A percentile compares a stretch with the other conserved stretches of the same genome.
These are phyloP conservation scores for Tuber brumale DNA, from an alignment of 495 filamentous ascomycete species.

Conservation along the genomic window DNA sequence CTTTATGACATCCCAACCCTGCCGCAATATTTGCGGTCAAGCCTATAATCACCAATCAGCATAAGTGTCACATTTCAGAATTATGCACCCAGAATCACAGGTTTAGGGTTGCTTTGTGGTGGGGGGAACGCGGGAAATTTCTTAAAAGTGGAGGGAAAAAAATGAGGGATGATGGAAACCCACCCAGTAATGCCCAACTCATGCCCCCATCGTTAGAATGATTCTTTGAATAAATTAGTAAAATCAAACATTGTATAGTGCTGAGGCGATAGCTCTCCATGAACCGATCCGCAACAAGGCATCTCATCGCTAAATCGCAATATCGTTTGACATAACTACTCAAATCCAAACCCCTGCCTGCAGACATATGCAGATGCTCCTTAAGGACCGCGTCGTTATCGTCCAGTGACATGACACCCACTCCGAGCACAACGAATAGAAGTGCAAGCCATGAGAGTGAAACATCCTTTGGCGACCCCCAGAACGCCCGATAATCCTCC, in stretches of 20 bases:
- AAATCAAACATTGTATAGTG: constrained; percentile 5
- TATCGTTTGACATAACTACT: constrained; percentile 2
- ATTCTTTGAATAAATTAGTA: constrained; percentile 2
- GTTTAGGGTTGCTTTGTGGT: not conserved
- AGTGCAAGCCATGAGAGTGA: constrained; percentile 5
- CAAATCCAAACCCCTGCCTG: constrained; percentile 1
- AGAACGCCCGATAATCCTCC: not conserved
- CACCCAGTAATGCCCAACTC: not conserved
- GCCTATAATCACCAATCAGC: constrained; percentile 3
- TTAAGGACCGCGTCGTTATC: not conserved
- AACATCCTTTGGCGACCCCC: constrained; percentile 4
- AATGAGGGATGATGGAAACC: not conserved
- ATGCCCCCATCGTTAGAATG: constrained; percentile 3
- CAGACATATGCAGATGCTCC: constrained; percentile 2
- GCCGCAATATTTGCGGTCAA: constrained; percentile 6
- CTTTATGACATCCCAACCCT: constrained; percentile 46
- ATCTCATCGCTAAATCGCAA: constrained; percentile 5
- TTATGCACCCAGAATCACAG: not conserved
- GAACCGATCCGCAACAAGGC: constrained; percentile 4
- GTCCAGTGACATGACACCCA: not conserved
- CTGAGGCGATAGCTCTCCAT: constrained; percentile 5
- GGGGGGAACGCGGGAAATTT: not conserved
- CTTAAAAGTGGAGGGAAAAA: not conserved
- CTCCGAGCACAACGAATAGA: not conserved
- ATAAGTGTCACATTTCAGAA: not conserved